Percentiles rank a stretch among this genome's conserved stretches.
These are phyloP conservation scores for Cystofilobasidium bisporidii DNA, from an alignment of 768 basidiomycete genomes.

Conservation along the genomic window DNA sequence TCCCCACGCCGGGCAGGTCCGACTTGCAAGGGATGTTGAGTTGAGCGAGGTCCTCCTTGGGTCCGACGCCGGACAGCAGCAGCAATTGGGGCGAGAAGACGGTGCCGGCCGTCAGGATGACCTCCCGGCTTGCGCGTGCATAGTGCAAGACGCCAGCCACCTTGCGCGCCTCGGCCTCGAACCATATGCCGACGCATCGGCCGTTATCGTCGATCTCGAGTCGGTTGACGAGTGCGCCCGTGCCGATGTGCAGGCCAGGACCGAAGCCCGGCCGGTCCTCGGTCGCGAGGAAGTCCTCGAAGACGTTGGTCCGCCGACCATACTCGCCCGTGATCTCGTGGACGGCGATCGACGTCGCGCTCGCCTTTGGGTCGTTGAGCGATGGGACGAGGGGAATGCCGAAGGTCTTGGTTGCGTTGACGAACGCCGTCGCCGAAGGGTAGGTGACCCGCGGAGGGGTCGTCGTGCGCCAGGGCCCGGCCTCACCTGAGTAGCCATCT, in stretches of 20 bases:
- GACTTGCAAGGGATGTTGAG: conserved; percentile 51
- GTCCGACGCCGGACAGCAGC: conserved; percentile 64
- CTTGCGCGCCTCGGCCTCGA: conserved; percentile 7
- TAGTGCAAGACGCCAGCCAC: conserved; percentile 2
- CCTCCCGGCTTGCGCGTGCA: conserved; percentile 9
- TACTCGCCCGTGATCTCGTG: conserved; percentile 26
- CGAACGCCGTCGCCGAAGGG: conserved; percentile 21
- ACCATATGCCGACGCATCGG: conserved; percentile 19
- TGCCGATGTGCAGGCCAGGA: conserved; percentile 11
- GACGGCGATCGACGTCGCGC: conserved; percentile 20
- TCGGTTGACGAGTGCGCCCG: conserved; percentile 20
- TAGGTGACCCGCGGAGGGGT: conserved; percentile 12
- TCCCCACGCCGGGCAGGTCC: conserved; percentile 65
- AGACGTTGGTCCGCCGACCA: conserved; percentile 18
- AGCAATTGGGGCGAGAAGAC: conserved; percentile 50
- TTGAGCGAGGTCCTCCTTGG: conserved; percentile 49
- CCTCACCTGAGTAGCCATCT: neutral
- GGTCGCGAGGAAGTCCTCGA: conserved; percentile 16
- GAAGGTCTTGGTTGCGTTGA: conserved; percentile 1
- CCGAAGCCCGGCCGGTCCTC: conserved; percentile 16
- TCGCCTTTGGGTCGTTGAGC: conserved; percentile 21
- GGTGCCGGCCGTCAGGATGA: conserved; percentile 39
- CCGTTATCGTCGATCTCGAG: conserved; percentile 9
- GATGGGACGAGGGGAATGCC: conserved; percentile 20
- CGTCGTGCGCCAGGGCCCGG: conserved; percentile 23